These are phyloP conservation scores for Sugiyamaella castrensis DNA, from an alignment of 1,139 yeast species.

Conservation along the genomic window DNA sequence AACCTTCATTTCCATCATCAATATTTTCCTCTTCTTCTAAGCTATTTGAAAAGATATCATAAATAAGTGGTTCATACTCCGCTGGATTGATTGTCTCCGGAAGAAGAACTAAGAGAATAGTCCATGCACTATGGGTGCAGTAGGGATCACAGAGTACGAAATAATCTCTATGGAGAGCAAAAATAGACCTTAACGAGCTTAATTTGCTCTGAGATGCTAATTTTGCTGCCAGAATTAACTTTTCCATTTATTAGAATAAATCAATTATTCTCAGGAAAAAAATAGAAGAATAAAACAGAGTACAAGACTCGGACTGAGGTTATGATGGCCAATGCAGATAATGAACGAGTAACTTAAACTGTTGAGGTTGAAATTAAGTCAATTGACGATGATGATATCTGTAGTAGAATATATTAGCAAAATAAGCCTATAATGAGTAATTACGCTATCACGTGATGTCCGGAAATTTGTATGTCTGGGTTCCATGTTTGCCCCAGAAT, in stretches of 20 bases:
- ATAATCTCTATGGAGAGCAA: slow-evolving; percentile 17
- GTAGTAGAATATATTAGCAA: neutral
- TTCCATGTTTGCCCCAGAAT: too few species aligned
- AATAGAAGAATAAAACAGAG: too few species aligned
- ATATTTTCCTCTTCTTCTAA: slow-evolving; percentile 5
- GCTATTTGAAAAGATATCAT: slow-evolving; percentile 14
- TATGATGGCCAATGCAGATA: too few species aligned
- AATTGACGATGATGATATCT: neutral
- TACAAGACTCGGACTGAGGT: too few species aligned
- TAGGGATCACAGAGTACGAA: slow-evolving; percentile 13
- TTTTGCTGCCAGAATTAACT: slow-evolving; percentile 21
- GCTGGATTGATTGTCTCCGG: slow-evolving; percentile 26
- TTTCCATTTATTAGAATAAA: neutral
- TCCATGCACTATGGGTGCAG: slow-evolving; percentile 21
- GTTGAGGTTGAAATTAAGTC: neutral
- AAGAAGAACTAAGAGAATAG: slow-evolving; percentile 21
- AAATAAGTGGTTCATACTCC: slow-evolving; percentile 16
- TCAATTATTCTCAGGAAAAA: too few species aligned
- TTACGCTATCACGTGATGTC: neutral
- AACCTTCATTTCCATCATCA: neutral
- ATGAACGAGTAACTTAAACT: too few species aligned
- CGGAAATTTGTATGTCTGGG: too few species aligned
- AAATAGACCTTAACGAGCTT: slow-evolving; percentile 14
- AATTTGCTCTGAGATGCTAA: slow-evolving; percentile 24
- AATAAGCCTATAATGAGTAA: neutral